Base-by-base conservation (phyloP, 2,329 filamentous ascomycete species). In the Verticillium alfalfae region DNA sequence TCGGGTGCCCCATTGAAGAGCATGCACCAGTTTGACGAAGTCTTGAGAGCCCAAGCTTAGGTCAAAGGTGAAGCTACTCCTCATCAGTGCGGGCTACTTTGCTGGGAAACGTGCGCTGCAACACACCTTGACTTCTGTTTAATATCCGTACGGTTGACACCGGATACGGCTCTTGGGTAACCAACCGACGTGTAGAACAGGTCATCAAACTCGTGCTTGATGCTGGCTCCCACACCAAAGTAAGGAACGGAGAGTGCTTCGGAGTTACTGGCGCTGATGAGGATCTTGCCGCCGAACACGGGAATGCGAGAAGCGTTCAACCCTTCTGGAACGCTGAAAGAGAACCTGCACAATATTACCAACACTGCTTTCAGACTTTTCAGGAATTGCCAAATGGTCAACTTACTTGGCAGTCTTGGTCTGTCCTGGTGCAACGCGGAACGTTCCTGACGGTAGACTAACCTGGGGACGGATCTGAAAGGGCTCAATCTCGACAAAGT, bases 221-320 rank as follows among this genome's bases (percentile, higher is more conserved):
- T n/a, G 58, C 69, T 64, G 52, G 67, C 66, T 1, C 59, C 69
- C 49, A 38, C 16, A 65, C 72, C 72, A 16, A 70, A 54, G 66
- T 75, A 74, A 3, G 72, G 73, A 16, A 74, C 66, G 8, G 67
- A 69, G 12, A 75, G 67, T 26, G 70, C 66, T 60, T 75, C 73
- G 12, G 70, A 70, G 26, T 70, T 69, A 60, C 67, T 70, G 15
- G 66, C 67, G n/a, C 65, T 66, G 45, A 76, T 65, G 15, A 72
- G 61, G 41, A 76, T 67, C 63, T 73, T 74, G 34, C 74, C 74
- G 49, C 72, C 71, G 58, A 75, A 76, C 26, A 75, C 64, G 4
- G 73, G 73, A 56, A 76, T 61, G 39, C 58, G 59, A n/a, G 64
- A 45, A n/a, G 63, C 31, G 61, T 66, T 65, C 61, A 72, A 71